phyloP scores from a whole-genome alignment of 495 filamentous ascomycete species.

The Xylaria venustula region DNA sequence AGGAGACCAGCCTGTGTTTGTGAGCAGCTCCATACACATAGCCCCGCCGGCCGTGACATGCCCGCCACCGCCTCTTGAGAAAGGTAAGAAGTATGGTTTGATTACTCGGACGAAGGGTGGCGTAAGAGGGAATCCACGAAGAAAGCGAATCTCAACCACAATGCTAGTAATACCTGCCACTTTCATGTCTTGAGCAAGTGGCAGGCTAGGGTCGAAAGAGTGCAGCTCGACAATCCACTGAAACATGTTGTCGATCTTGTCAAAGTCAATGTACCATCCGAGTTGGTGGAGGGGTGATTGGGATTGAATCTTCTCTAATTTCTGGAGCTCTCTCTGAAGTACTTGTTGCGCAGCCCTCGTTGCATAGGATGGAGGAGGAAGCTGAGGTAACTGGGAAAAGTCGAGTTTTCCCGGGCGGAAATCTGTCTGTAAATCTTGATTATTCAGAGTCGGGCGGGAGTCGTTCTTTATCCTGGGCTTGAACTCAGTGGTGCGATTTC shows the following conservation, averaged over 20 bases:
- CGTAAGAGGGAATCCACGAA: slow-evolving; percentile 66
- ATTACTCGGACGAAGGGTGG: slow-evolving; percentile 88
- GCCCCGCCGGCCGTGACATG: slow-evolving; percentile 88
- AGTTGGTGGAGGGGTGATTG: slow-evolving; percentile 63
- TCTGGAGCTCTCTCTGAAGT: slow-evolving; percentile 61
- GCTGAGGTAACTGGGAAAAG: slow-evolving; percentile 50
- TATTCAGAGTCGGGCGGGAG: not conserved
- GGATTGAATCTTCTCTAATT: slow-evolving; percentile 61
- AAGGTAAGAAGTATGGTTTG: slow-evolving; percentile 73
- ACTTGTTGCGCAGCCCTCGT: slow-evolving; percentile 58
- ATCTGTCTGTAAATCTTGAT: slow-evolving; percentile 29
- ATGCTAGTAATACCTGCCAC: slow-evolving; percentile 58
- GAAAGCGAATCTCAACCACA: slow-evolving; percentile 80
- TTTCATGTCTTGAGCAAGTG: slow-evolving; percentile 76
- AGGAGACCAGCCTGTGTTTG: slow-evolving; percentile 77
- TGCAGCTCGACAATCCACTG: slow-evolving; percentile 95
- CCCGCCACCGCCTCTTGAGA: slow-evolving; percentile 73
- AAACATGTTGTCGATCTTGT: slow-evolving; percentile 63
- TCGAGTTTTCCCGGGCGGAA: slow-evolving; percentile 67
- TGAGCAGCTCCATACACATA: slow-evolving; percentile 90
- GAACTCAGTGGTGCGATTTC: not conserved
- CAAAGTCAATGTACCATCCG: slow-evolving; percentile 79
- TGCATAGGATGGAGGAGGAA: slow-evolving; percentile 69
- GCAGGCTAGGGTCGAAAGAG: slow-evolving; percentile 68
- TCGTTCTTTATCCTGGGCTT: not conserved